Base-by-base conservation (phyloP, 2,329 filamentous ascomycete genomes). In the Fusarium circinatum region DNA sequence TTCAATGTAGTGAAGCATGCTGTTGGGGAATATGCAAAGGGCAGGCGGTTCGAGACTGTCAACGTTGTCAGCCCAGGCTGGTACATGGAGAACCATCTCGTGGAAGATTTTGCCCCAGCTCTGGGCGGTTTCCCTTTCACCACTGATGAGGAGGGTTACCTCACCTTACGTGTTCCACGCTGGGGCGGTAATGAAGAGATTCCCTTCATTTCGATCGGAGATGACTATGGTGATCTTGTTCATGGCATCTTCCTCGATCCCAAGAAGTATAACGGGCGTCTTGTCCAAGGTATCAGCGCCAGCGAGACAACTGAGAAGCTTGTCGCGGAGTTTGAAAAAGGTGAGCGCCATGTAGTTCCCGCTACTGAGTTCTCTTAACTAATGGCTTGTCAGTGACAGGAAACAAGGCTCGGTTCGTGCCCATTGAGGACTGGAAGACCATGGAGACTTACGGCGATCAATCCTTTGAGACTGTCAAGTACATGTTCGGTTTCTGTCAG, bases 171-270 rank as follows among this genome's bases (percentile, higher is more conserved):
- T 6, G 63, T 77, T 5, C 84, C 85, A 4, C 75, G 71, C 12
- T 84, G 83, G 82, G 85, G 84, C 7, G 84, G 84, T 2, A 79
- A 68, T 18, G 74, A 78, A 5, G 65, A 78, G 55, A 76, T 85
- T 1, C 84, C 83, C 1, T 84, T 82, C 68, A 79, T 86, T 30
- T 77, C 79, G 32, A 82, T 86, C 7, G 70, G 66, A 1, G 80
- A 84, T 39, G 84, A 86, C 73, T 86, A 80, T 62, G 85, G 85
- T 8, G 85, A 86, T 59, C 79, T 86, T 24, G 81, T 86, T 17
- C 85, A 86, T 34, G 85, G 84, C 6, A 77, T 85, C 8, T 82
- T 86, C 24, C 78, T 86, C 13, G 78, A 81, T 18, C 84, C 84
- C 1, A 76, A 77, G 49, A 78, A 79, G 44, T 84, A 82, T 76